phyloP scores from a whole-genome alignment of 208 protist species.

The Leishmania tarentolae region DNA sequence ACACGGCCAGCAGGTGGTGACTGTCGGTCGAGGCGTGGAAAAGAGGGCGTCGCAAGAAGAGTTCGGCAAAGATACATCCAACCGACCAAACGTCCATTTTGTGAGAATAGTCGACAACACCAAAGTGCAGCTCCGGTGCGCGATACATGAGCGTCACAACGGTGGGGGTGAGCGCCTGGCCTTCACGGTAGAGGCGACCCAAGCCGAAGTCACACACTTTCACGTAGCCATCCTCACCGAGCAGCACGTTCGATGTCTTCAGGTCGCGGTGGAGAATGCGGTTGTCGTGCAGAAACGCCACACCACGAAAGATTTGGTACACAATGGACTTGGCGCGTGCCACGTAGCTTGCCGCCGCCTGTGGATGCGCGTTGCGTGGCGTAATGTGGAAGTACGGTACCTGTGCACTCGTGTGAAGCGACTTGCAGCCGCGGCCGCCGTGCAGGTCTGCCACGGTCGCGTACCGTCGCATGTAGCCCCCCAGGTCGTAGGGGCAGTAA shows the following conservation, averaged over 20 bases:
- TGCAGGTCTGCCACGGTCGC: slow-evolving; percentile 6
- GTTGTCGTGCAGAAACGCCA: slow-evolving; percentile 83
- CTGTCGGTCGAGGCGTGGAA: slow-evolving; percentile 91
- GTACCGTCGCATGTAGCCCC: slow-evolving; percentile 63
- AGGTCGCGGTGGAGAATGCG: slow-evolving; percentile 88
- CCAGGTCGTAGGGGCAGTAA: slow-evolving; percentile 77
- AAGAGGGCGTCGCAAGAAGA: slow-evolving; percentile 97
- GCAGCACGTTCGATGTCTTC: slow-evolving; percentile 89
- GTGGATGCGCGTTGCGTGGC: slow-evolving; percentile 57
- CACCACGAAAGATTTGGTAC: slow-evolving; percentile 67
- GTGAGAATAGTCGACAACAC: slow-evolving; percentile 83
- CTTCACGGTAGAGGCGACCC: slow-evolving; percentile 81
- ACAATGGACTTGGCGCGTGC: slow-evolving; percentile 82
- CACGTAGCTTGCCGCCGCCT: slow-evolving; percentile 52
- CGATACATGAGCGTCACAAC: slow-evolving; percentile 97
- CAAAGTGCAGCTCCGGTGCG: slow-evolving; percentile 94
- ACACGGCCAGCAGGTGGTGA: slow-evolving; percentile 88
- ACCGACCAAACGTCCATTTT: slow-evolving; percentile 96
- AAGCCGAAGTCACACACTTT: slow-evolving; percentile 93
- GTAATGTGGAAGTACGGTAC: slow-evolving; percentile 65
- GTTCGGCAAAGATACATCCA: slow-evolving; percentile 98
- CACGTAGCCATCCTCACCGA: slow-evolving; percentile 61
- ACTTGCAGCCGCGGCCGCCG: neutral
- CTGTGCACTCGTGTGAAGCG: neutral
- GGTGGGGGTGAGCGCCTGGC: slow-evolving; percentile 73